Percentiles rank a stretch among this genome's conserved stretches.
Conservation (phyloP, 352 stramenopile species). For the Aphanomyces stellatus region DNA sequence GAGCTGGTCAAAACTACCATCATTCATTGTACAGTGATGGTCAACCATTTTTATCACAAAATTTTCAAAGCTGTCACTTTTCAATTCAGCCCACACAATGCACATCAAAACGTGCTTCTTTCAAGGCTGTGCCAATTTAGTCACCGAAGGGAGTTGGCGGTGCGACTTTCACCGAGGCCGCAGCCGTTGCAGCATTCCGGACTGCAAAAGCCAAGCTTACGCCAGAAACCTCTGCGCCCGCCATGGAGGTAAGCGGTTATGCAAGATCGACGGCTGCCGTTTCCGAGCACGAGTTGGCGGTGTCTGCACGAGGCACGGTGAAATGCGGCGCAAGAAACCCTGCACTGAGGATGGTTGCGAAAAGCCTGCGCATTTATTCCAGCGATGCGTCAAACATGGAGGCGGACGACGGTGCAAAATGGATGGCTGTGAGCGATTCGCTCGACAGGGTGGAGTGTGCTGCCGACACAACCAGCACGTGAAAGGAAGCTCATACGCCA, state of each 20-base stretch:
- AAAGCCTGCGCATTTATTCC: neutral
- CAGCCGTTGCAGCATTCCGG: neutral
- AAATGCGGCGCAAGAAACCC: neutral
- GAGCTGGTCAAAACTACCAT: too few species aligned
- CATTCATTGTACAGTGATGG: too few species aligned
- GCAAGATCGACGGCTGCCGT: neutral
- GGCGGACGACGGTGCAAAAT: neutral
- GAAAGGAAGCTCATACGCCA: too few species aligned
- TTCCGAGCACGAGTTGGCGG: neutral
- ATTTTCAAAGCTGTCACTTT: neutral
- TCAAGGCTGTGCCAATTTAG: neutral
- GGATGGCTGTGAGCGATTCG: neutral
- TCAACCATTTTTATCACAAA: too few species aligned
- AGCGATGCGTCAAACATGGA: neutral
- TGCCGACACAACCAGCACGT: neutral
- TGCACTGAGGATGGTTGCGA: neutral
- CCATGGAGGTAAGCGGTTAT: neutral
- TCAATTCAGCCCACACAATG: neutral
- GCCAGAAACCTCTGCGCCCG: neutral
- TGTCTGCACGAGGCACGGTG: neutral
- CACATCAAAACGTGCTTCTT: neutral
- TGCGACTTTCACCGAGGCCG: neutral
- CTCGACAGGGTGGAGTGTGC: neutral
- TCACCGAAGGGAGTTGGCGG: neutral
- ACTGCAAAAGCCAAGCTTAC: neutral